These are phyloP conservation scores for Fusarium sp. DNA, from an alignment of 2,329 filamentous ascomycete genomes.

Conservation along the genomic window DNA sequence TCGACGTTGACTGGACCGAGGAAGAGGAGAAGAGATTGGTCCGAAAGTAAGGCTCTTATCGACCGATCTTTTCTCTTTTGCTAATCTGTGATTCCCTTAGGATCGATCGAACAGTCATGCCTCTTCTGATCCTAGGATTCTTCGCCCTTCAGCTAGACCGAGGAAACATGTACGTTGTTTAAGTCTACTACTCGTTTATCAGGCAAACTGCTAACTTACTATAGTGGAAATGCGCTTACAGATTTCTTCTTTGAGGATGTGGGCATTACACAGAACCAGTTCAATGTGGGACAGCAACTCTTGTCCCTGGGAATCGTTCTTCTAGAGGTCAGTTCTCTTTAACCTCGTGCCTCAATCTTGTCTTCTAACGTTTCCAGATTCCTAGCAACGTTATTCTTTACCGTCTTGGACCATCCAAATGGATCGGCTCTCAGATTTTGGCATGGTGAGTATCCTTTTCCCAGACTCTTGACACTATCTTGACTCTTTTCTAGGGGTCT, in stretches of 20 bases:
- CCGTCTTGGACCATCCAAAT: constrained; percentile 58
- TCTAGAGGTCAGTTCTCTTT: constrained; percentile 42
- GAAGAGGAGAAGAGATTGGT: constrained; percentile 45
- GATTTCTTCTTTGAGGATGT: constrained; percentile 60
- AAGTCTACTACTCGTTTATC: neutral
- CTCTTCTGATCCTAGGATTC: constrained; percentile 59
- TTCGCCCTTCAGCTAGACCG: constrained; percentile 57
- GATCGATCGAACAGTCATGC: constrained; percentile 58
- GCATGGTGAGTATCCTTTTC: constrained; percentile 45
- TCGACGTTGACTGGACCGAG: constrained; percentile 40
- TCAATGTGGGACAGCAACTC: constrained; percentile 61
- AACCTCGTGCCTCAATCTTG: accelerated
- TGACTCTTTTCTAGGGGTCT: constrained; percentile 46
- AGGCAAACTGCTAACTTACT: neutral
- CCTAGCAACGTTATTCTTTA: constrained; percentile 62
- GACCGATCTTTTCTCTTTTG: neutral
- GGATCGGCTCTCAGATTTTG: constrained; percentile 51
- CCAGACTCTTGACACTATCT: neutral
- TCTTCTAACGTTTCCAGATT: constrained; percentile 19
- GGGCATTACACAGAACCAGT: constrained; percentile 59
- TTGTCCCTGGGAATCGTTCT: constrained; percentile 60
- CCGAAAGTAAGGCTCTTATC: constrained; percentile 39
- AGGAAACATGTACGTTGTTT: constrained; percentile 48
- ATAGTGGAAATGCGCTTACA: constrained; percentile 56
- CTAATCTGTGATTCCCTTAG: constrained; percentile 40